Conservation (phyloP, 2,329 filamentous ascomycete genomes). For the Penicillium frequentans region DNA sequence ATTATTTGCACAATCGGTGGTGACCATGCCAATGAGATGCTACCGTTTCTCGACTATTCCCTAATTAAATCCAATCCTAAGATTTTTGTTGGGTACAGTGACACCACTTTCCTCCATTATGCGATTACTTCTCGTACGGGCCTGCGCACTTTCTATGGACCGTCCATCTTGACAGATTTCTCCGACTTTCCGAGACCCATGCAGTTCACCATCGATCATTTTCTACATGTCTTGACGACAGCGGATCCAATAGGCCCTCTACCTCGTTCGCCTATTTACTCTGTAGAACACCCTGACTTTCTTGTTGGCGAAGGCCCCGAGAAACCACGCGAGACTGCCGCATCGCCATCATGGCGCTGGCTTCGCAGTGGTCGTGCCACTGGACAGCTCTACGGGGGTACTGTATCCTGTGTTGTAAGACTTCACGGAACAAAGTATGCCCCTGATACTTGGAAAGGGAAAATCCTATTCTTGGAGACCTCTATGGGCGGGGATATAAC, state of each 20-base stretch:
- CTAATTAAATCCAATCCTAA: no score
- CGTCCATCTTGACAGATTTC: constrained; percentile 24
- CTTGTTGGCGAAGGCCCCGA: background rate
- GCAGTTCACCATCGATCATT: background rate
- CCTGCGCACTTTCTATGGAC: constrained; percentile 32
- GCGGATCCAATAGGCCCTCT: no score
- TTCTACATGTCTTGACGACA: no score
- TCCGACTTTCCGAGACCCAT: constrained; percentile 13
- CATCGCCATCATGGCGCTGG: background rate
- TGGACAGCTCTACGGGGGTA: constrained; percentile 40
- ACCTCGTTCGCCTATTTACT: no score
- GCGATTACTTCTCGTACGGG: constrained; percentile 1
- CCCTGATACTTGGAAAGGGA: no score
- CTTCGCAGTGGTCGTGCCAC: constrained; percentile 17
- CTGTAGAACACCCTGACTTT: no score
- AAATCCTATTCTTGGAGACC: constrained; percentile 39
- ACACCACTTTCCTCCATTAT: no score
- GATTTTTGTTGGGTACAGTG: no score
- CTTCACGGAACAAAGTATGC: no score
- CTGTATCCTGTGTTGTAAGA: constrained; percentile 14
- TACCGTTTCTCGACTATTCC: no score
- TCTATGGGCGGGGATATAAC: constrained; percentile 26
- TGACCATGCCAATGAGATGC: no score
- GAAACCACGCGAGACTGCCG: background rate
- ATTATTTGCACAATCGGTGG: no score